These are phyloP conservation scores for Persicaria maculosa DNA, from an alignment of 148 eudicot species.

Conservation along the genomic window DNA sequence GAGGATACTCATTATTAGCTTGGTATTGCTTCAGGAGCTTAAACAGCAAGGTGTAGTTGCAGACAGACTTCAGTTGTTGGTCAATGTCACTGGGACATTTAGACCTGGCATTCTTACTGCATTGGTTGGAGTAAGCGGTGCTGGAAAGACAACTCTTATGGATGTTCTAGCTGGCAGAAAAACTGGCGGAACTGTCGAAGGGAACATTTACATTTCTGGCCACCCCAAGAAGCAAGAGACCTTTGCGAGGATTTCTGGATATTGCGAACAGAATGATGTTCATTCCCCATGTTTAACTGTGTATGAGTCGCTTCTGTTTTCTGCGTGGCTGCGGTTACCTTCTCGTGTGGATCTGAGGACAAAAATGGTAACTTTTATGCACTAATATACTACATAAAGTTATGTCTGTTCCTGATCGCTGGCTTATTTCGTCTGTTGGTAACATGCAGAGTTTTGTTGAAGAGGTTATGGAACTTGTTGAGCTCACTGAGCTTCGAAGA, in stretches of 20 bases:
- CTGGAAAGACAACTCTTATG: conserved; percentile 99
- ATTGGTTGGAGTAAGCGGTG: conserved; percentile 92
- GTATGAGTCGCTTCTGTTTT: conserved; percentile 72
- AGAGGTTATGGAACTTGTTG: conserved; percentile 94
- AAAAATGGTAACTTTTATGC: conserved; percentile 36
- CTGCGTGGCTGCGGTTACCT: conserved; percentile 89
- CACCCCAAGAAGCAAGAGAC: conserved; percentile 87
- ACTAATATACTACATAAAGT: background rate
- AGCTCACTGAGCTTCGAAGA: conserved; percentile 59
- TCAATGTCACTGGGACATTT: conserved; percentile 74
- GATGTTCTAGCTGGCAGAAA: conserved; percentile 96
- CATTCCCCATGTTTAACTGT: conserved; percentile 93
- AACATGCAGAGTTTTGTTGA: conserved; percentile 68
- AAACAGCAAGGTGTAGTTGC: conserved; percentile 54
- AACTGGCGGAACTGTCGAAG: conserved; percentile 87
- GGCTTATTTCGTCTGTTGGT: conserved; percentile 8
- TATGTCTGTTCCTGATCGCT: background rate
- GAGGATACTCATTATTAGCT: conserved; percentile 3
- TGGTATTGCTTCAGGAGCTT: conserved; percentile 51
- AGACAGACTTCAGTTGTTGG: conserved; percentile 66
- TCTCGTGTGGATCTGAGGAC: conserved; percentile 47
- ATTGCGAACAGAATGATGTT: conserved; percentile 89
- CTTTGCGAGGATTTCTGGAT: conserved; percentile 90
- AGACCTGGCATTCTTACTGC: conserved; percentile 97
- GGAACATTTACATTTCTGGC: conserved; percentile 71